These are phyloP conservation scores for Euptelea pleiosperma DNA, from an alignment of 164 flowering plant genomes.

Conservation along the genomic window DNA sequence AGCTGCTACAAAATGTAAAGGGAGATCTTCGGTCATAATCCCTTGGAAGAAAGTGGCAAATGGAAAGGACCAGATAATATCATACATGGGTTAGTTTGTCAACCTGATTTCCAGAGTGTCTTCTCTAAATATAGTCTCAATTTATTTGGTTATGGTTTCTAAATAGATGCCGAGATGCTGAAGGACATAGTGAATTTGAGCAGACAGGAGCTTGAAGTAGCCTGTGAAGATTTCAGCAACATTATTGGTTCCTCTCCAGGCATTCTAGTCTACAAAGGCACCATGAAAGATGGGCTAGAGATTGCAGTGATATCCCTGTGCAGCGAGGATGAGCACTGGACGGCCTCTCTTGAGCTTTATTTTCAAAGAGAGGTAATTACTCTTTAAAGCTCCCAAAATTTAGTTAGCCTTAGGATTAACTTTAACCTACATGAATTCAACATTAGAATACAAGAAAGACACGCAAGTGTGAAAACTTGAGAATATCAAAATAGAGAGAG, in stretches of 20 bases:
- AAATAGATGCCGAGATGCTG: conserved; percentile 67
- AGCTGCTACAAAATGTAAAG: conserved; percentile 52
- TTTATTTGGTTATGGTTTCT: conserved; percentile 4
- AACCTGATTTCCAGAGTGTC: conserved; percentile 41
- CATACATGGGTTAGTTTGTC: conserved; percentile 51
- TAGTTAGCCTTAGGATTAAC: not conserved
- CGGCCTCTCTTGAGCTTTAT: conserved; percentile 78
- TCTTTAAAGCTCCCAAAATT: not conserved
- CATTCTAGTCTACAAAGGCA: conserved; percentile 85
- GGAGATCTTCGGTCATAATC: conserved; percentile 50
- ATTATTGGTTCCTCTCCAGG: conserved; percentile 94
- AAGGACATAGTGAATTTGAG: conserved; percentile 59
- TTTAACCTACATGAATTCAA: not conserved
- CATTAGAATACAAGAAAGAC: not conserved
- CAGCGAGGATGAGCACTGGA: conserved; percentile 87
- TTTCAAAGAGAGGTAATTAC: conserved; percentile 76
- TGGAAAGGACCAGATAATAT: conserved; percentile 46
- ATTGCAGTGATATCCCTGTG: conserved; percentile 91
- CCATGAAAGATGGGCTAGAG: conserved; percentile 79
- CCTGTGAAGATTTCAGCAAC: conserved; percentile 98
- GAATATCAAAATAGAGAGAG: not conserved
- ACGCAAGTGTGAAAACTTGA: not conserved
- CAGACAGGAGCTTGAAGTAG: conserved; percentile 92
- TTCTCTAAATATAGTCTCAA: not conserved
- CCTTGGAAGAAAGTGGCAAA: conserved; percentile 80